These are phyloP conservation scores for Nicotiana obtusifolia DNA, from an alignment of 257 asterid species.

Conservation along the genomic window DNA sequence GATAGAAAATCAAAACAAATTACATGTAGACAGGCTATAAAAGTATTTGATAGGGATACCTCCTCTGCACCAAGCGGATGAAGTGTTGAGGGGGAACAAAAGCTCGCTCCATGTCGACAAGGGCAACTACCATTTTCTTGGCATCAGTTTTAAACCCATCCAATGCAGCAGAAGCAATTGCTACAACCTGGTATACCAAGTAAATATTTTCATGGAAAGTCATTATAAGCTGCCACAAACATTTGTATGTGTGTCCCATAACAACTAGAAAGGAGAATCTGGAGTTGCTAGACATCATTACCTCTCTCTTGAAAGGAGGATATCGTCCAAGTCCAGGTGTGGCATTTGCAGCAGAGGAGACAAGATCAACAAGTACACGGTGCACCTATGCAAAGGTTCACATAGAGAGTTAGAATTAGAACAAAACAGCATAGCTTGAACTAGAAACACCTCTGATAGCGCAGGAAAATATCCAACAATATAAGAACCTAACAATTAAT, in stretches of 20 bases:
- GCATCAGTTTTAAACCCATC: slow-evolving; percentile 90
- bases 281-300: slow-evolving; percentile 16
- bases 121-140: slow-evolving; percentile 90
- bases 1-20: background rate
- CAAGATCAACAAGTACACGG: slow-evolving; percentile 82
- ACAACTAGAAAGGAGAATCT: background rate
- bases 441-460: background rate
- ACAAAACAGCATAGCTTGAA: background rate
- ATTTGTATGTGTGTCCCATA: background rate
- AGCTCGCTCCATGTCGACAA: slow-evolving; percentile 98
- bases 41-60: slow-evolving; percentile 32
- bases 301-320: slow-evolving; percentile 99
- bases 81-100: slow-evolving; percentile 99
- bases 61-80: slow-evolving; percentile 88
- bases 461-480: background rate
- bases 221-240: background rate
- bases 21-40: background rate
- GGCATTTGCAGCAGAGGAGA: slow-evolving; percentile 88
- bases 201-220: background rate
- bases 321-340: slow-evolving; percentile 99
- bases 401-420: slow-evolving; percentile 4
- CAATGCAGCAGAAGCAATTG: slow-evolving; percentile 81
- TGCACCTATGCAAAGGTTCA: slow-evolving; percentile 53
- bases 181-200: slow-evolving; percentile 47
- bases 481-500: background rate